Evolutionary conservation across 805 yeast genomes (phyloP).

Genomic region (Barnettozyma sucrosica): DNA sequence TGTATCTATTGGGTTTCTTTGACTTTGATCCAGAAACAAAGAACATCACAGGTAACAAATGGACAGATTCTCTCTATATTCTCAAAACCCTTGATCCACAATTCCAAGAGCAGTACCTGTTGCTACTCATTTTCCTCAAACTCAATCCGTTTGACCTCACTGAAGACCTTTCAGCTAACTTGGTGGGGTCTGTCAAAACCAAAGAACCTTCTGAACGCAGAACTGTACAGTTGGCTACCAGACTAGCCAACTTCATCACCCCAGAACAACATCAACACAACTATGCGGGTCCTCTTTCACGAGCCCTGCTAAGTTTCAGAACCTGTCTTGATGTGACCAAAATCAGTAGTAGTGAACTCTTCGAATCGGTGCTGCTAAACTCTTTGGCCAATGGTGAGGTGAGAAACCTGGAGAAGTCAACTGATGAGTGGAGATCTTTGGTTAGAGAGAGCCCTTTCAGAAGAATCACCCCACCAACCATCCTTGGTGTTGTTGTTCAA

Average conservation of each 20-base stretch:
- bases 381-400: conserved; percentile 52
- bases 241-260: conserved; percentile 42
- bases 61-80: conserved; percentile 45
- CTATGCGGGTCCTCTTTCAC: conserved; percentile 67
- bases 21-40: conserved; percentile 1
- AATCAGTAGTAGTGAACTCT: conserved; percentile 44
- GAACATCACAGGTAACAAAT: conserved; percentile 36
- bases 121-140: conserved; percentile 43
- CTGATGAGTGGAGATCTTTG: conserved; percentile 53
- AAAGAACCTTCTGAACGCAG: conserved; percentile 25
- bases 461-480: conserved; percentile 48
- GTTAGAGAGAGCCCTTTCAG: conserved; percentile 58
- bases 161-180: conserved; percentile 30
- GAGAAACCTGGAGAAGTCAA: conserved; percentile 42
- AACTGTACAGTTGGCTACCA: conserved; percentile 38
- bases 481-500: conserved; percentile 56
- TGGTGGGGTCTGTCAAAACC: conserved; percentile 35
- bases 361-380: conserved; percentile 47
- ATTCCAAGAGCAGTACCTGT: conserved; percentile 36
- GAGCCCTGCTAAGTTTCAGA: conserved; percentile 59
- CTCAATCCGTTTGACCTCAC: conserved; percentile 35
- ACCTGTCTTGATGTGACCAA: conserved; percentile 54
- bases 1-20: conserved; percentile 47
- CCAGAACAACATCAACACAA: conserved; percentile 46
- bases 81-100: conserved; percentile 28